Base-by-base conservation (phyloP, 78 protist genomes). In the Mantamonas sphyraenae region DNA sequence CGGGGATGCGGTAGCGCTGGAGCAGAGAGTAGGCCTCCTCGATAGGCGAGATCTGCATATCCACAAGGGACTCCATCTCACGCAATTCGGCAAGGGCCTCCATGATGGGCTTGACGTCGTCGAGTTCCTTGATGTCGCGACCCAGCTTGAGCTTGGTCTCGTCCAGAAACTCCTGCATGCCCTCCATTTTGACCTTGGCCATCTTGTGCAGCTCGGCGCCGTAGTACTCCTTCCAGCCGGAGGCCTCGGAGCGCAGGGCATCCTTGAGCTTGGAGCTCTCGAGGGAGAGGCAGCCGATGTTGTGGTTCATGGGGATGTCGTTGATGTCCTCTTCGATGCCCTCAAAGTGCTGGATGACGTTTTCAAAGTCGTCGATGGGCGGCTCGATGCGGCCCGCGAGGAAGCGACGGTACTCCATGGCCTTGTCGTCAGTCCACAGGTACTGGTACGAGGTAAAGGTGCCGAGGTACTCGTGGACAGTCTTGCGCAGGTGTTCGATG, bases 21-120 rank as follows among this genome's bases (percentile, higher is more conserved):
- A 89, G 83, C n/a, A 89, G 64, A n/a, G 61, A 65, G 73, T 85
- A 89, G 62, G 40, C 34, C 61, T 89, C 82, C 64, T 85, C 78
- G 58, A 84, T 51, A 1, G 90, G 90, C 14, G 37, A 59, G n/a
- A 84, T 14, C 33, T 33, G 3, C 28, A 45, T 16, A 65, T 84
- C 90, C 50, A 84, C 50, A 14, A 47, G 24, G 30, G 78, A 19
- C 75, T 85, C 87, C 28, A 22, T 5, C 34, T 79, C 81, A 3
- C 90, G 80, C 16, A 89, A n/a, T 8, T 37, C 53, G 35, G 31
- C 37, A n/a, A 89, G 81, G 20, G 72, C 64, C 38, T 1, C 33
- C 88, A 89, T 82, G 26, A 70, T 24, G 17, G 28, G 37, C 0
- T 83, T 57, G 47, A 76, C 55, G 42, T 85, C 84, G 3, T 72